Conservation (phyloP, 1,139 yeast genomes). For the Debaryomyces sp. region DNA sequence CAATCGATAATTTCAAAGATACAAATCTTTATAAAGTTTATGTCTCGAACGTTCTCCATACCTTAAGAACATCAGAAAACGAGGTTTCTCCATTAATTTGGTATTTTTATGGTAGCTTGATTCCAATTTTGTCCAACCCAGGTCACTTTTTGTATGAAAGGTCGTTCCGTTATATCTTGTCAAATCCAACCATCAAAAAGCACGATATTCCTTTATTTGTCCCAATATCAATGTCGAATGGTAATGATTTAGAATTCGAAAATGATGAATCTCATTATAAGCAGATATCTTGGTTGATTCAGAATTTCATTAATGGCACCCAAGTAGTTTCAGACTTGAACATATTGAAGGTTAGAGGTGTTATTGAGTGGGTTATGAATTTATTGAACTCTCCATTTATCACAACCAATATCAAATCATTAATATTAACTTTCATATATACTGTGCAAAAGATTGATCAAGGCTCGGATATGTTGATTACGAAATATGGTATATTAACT, state of each 20-base stretch:
- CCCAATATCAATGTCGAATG: constrained; percentile 40
- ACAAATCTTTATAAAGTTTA: constrained; percentile 57
- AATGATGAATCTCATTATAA: constrained; percentile 56
- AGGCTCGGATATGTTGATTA: constrained; percentile 63
- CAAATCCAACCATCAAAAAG: constrained; percentile 54
- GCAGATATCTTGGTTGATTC: constrained; percentile 70
- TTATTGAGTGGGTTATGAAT: constrained; percentile 70
- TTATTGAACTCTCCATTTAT: constrained; percentile 53
- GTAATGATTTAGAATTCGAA: constrained; percentile 34
- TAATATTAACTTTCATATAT: constrained; percentile 47
- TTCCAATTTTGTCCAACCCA: constrained; percentile 64
- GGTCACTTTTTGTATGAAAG: constrained; percentile 75
- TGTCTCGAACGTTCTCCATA: constrained; percentile 60
- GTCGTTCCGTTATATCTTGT: constrained; percentile 60
- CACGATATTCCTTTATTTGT: constrained; percentile 69
- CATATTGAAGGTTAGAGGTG: constrained; percentile 51
- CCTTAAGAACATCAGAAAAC: constrained; percentile 32
- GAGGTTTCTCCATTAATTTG: constrained; percentile 40
- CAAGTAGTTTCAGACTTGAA: constrained; percentile 53
- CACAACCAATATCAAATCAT: constrained; percentile 38
- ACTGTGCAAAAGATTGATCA: constrained; percentile 56
- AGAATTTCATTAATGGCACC: constrained; percentile 48
- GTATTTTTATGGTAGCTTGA: constrained; percentile 54
- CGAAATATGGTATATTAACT: constrained; percentile 63
- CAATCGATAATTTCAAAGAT: constrained; percentile 54